Conservation (phyloP, 805 yeast genomes). For the Saturnispora dispora region DNA sequence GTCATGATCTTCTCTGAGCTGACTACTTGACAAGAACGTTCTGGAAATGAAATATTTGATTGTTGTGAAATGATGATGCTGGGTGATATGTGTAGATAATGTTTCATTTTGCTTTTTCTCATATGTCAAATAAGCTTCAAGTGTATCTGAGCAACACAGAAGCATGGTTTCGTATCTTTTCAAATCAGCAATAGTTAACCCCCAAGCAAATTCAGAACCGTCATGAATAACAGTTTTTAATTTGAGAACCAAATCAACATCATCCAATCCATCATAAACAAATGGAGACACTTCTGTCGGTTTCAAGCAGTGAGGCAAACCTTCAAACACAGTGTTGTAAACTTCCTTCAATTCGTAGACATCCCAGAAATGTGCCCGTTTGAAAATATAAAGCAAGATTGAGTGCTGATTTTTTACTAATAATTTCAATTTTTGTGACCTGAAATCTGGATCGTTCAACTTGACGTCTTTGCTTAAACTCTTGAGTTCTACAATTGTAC, state of each 20-base stretch:
- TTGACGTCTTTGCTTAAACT: neutral
- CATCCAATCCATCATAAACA: constrained; percentile 7
- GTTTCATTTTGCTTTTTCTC: neutral
- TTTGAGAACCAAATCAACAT: constrained; percentile 2
- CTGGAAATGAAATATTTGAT: neutral
- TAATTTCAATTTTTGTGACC: neutral
- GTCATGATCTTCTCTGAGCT: constrained; percentile 1
- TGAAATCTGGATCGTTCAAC: neutral
- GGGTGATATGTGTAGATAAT: neutral
- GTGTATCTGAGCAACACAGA: constrained; percentile 6
- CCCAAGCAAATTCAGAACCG: constrained; percentile 6
- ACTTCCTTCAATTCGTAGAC: constrained; percentile 3
- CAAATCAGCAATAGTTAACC: neutral
- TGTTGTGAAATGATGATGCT: neutral
- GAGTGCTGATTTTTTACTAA: constrained; percentile 6
- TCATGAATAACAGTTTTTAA: neutral
- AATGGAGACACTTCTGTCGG: constrained; percentile 4
- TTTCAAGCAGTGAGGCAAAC: constrained; percentile 4
- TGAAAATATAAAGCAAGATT: constrained; percentile 5
- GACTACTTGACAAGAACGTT: neutral
- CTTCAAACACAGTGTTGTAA: constrained; percentile 3
- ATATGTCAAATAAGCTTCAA: neutral
- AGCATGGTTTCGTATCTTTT: neutral
- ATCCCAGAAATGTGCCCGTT: constrained; percentile 6
- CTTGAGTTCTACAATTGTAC: neutral